phyloP scores from a whole-genome alignment of 2,329 filamentous ascomycete genomes.

The Capronia coronata region DNA sequence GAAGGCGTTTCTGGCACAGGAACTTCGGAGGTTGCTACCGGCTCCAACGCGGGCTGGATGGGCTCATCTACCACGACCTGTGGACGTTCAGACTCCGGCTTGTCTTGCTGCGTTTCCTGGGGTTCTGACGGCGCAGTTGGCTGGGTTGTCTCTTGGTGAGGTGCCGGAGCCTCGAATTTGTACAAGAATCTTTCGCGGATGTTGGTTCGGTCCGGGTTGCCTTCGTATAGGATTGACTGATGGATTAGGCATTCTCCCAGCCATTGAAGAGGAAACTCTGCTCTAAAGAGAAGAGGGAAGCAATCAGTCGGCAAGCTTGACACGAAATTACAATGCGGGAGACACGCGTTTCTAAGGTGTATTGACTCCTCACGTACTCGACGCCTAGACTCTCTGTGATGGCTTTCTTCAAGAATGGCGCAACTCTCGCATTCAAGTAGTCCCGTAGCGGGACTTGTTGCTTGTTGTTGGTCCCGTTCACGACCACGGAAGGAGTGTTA shows the following conservation, averaged over 20 bases:
- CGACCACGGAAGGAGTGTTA: constrained; percentile 16
- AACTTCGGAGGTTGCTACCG: background rate
- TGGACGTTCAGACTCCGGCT: background rate
- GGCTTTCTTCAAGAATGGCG: constrained; percentile 27
- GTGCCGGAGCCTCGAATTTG: constrained; percentile 23
- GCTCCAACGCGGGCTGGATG: background rate
- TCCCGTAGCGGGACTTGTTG: constrained; percentile 27
- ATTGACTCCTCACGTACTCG: constrained; percentile 20
- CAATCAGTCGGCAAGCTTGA: background rate
- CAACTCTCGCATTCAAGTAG: constrained; percentile 26
- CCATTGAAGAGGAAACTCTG: constrained; percentile 29
- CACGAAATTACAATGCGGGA: background rate
- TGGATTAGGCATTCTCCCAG: constrained; percentile 29
- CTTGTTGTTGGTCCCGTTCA: constrained; percentile 16
- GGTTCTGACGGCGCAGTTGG: constrained; percentile 6
- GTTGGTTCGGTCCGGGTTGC: constrained; percentile 26
- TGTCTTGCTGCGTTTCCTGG: constrained; percentile 1
- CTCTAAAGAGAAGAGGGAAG: constrained; percentile 12
- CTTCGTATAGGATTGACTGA: constrained; percentile 28
- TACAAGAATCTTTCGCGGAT: constrained; percentile 27
- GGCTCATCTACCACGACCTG: constrained; percentile 13
- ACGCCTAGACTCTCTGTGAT: constrained; percentile 25
- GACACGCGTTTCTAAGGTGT: too few relatives aligned
- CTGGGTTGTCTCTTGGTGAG: constrained; percentile 9
- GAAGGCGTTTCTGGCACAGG: background rate